Base-by-base conservation (phyloP, 441 rosid genomes). In the Lepidium campestre region DNA sequence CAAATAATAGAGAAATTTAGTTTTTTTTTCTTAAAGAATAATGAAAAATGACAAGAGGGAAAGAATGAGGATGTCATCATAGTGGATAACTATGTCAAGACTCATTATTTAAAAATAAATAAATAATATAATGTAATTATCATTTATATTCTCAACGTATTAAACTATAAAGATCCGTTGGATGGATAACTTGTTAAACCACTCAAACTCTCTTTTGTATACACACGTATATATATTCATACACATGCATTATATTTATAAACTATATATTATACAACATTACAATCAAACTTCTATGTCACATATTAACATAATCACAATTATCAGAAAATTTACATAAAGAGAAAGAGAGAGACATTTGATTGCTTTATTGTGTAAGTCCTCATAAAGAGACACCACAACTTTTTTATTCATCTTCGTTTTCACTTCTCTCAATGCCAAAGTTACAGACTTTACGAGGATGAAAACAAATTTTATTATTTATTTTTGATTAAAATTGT, bases 321-420 rank as follows among this genome's bases (percentile, higher is more conserved):
- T 41, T 50, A 50, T 14, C 49, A 36, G 34, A 19, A 29, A 27
- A 0, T 7, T 14, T 1, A 5, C 7, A 48, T n/a, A 22, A 11
- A 18, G 7, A 22, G 4, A 49, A 7, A 25, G 37, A 31, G 42
- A 39, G n/a, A 45, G 81, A 78, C 68, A 72, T 72, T 42, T 68
- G 77, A 78, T 75, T 65, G 53, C 84, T 76, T 74, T 61, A 48
- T 29, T 29, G 34, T 29, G 34, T 48, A 70, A 73, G 68, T 76
- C 80, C 68, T 71, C 74, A 71, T 66, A 67, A 71, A 45, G 60
- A 76, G 77, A 75, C 74, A 67, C 72, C 66, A 70, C 59, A 44
- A 53, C 68, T 75, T 71, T 75, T 67, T 36, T 31, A 48, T 31
- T 56, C 61, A 32, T 47, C 60, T 55, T 62, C 74, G 31, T 62